These are phyloP conservation scores for Stromatinia cepivora DNA, from an alignment of 2,329 filamentous ascomycete genomes.

Conservation along the genomic window DNA sequence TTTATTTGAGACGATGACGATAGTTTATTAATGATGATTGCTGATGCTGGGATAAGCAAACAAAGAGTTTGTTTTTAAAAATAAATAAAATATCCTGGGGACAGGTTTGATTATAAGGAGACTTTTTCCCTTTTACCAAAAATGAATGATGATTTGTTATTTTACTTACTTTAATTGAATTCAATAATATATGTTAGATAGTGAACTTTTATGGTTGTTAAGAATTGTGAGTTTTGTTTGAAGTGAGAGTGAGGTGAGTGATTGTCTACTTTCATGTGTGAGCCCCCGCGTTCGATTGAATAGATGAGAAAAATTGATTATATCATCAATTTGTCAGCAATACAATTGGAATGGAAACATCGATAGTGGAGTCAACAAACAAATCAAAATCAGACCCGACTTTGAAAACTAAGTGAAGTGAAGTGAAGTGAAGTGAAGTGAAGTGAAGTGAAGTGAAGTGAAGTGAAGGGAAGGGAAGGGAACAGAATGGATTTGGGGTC, in stretches of 20 bases:
- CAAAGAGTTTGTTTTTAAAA: neutral
- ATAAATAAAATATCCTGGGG: too few species aligned
- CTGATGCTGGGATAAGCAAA: neutral
- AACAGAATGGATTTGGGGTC: neutral
- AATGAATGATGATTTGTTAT: too few species aligned
- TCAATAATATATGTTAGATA: too few species aligned
- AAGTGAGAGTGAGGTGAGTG: neutral
- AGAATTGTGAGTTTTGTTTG: neutral
- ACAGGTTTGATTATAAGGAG: too few species aligned
- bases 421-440: neutral
- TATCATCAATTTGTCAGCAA: neutral
- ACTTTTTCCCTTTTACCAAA: too few species aligned
- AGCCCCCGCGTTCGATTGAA: too few species aligned
- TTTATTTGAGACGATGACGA: neutral
- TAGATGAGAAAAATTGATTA: neutral
- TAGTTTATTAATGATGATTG: neutral
- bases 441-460: neutral
- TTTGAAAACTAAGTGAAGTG: neutral
- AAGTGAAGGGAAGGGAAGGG: neutral
- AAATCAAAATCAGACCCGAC: neutral
- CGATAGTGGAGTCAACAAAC: neutral
- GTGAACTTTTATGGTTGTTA: too few species aligned
- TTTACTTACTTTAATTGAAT: too few species aligned
- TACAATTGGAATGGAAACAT: neutral
- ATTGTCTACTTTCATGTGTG: slow-evolving; percentile 6